Conservation (phyloP, 2,329 filamentous ascomycete genomes). For the Penicillium palitans region DNA sequence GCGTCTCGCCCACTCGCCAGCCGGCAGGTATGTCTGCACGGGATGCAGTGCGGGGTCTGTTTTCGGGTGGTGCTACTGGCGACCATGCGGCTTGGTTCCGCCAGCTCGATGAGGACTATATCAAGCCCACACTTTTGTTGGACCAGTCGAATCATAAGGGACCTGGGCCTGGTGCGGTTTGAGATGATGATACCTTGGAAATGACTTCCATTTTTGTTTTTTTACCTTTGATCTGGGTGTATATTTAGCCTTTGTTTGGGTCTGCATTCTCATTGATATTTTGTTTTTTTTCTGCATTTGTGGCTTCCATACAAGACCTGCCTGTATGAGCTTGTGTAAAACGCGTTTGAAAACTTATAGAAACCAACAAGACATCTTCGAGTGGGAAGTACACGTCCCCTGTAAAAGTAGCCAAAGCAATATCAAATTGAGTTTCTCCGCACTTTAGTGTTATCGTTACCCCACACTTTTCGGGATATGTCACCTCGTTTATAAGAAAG, state of each 20-base stretch:
- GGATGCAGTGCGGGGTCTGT: slow-evolving; percentile 75
- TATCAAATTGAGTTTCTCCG: not conserved
- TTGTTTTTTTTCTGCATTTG: slow-evolving; percentile 9
- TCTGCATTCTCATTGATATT: slow-evolving; percentile 1
- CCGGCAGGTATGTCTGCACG: slow-evolving; percentile 63
- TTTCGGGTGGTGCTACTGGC: slow-evolving; percentile 69
- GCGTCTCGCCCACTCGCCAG: slow-evolving; percentile 34
- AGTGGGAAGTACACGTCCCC: not conserved
- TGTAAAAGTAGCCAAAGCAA: not conserved
- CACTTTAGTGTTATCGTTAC: not conserved
- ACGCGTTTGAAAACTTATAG: not conserved
- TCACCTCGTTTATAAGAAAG: not conserved
- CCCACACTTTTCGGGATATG: not conserved
- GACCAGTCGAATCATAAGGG: slow-evolving; percentile 61
- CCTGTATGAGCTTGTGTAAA: not conserved
- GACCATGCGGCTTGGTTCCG: slow-evolving; percentile 89
- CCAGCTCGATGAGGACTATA: slow-evolving; percentile 92
- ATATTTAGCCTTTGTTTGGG: slow-evolving; percentile 23
- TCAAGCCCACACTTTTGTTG: slow-evolving; percentile 85
- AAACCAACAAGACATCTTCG: not conserved
- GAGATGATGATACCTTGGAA: slow-evolving; percentile 17
- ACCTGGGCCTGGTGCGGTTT: slow-evolving; percentile 39
- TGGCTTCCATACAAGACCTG: not conserved
- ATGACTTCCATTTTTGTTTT: slow-evolving; percentile 5
- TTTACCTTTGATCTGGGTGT: slow-evolving; percentile 20